Percentiles rank a stretch among this genome's conserved stretches.
These are phyloP conservation scores for Chlorella sp. DNA, from an alignment of 139 green algal genomes.

Conservation along the genomic window DNA sequence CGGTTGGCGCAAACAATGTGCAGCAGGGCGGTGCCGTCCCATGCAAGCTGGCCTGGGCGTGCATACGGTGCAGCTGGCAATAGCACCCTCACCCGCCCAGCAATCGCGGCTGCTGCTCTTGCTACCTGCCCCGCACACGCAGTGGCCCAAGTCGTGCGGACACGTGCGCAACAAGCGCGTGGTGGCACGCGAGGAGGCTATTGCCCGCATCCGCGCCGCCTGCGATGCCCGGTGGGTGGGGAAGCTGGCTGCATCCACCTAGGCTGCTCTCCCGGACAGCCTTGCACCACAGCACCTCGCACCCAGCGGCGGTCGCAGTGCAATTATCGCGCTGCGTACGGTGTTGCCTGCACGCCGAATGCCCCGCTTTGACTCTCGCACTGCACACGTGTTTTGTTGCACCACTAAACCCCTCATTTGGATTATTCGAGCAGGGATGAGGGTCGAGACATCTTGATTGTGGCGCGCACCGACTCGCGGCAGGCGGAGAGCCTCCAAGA, in stretches of 20 bases:
- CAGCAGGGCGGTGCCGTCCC: no score
- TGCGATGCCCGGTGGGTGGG: slow-evolving; percentile 70
- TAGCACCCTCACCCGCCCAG: no score
- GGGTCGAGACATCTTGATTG: slow-evolving; percentile 88
- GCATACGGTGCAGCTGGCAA: no score
- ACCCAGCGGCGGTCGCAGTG: not conserved
- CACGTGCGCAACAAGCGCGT: slow-evolving; percentile 90
- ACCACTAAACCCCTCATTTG: no score
- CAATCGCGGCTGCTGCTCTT: not conserved
- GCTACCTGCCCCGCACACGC: not conserved
- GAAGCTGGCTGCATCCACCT: no score
- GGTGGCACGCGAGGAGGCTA: slow-evolving; percentile 81
- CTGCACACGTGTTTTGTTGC: no score
- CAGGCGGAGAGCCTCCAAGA: slow-evolving; percentile 72
- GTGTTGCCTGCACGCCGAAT: not conserved
- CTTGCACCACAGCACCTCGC: no score
- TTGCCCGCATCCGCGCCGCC: slow-evolving; percentile 80
- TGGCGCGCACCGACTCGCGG: slow-evolving; percentile 87
- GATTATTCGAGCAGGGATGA: slow-evolving; percentile 63
- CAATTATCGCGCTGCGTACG: not conserved
- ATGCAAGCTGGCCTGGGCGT: no score
- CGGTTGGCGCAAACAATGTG: no score
- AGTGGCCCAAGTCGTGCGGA: slow-evolving; percentile 92
- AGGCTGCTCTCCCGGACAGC: no score
- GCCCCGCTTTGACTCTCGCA: no score